These are phyloP conservation scores for Stemphylium beticola DNA, from an alignment of 2,329 filamentous ascomycete genomes.

Conservation along the genomic window DNA sequence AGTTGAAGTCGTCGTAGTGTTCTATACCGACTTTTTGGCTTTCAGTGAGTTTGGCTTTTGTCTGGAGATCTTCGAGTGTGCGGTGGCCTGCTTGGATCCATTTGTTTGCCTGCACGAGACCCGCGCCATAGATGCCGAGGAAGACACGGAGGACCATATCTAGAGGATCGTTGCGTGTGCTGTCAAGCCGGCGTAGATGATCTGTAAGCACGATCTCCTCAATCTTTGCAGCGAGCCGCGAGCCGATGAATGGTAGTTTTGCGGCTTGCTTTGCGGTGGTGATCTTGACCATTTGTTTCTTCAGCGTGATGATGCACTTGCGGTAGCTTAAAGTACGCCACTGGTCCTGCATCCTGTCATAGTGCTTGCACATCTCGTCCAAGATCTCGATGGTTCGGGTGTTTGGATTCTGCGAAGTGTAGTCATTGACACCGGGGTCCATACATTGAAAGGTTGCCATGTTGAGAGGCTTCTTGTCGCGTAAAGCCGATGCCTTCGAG, in stretches of 20 bases:
- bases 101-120: conserved; percentile 69
- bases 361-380: conserved; percentile 79
- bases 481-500: conserved; percentile 9
- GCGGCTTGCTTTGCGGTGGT: conserved; percentile 72
- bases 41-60: conserved; percentile 65
- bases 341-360: conserved; percentile 73
- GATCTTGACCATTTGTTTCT: conserved; percentile 68
- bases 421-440: conserved; percentile 58
- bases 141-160: conserved; percentile 72
- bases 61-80: conserved; percentile 73
- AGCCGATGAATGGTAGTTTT: conserved; percentile 71
- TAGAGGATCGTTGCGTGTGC: conserved; percentile 69
- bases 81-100: conserved; percentile 80
- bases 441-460: conserved; percentile 63
- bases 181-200: conserved; percentile 73
- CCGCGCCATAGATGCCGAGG: conserved; percentile 79
- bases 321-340: conserved; percentile 81
- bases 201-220: conserved; percentile 85
- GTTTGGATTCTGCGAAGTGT: conserved; percentile 69
- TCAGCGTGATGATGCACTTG: conserved; percentile 75
- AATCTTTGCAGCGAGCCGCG: conserved; percentile 79
- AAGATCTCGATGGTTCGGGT: conserved; percentile 75
- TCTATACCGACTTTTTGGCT: conserved; percentile 80
- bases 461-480: conserved; percentile 30
- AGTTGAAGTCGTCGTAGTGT: conserved; percentile 78